Evolutionary conservation across 805 yeast species (phyloP), one percentile per base, ranked within the genome.

Genomic region (Sugiyamaella americana): DNA sequence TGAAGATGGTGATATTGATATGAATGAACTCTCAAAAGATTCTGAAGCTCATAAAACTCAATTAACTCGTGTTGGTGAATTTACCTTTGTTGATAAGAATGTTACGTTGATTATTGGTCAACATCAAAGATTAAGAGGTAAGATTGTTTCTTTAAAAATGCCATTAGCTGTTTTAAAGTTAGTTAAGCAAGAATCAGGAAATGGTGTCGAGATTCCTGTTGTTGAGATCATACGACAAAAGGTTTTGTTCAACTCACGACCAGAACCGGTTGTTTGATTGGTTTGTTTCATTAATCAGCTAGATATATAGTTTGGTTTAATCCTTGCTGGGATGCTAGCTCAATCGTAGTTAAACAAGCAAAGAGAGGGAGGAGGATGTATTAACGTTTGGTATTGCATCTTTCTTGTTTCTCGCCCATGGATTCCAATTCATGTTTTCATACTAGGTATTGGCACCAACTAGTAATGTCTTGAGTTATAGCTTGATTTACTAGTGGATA

Each of bases 181-280:
- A 51, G 21, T 29, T 21, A 20, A 39, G n/a, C 32, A 13, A 26
- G 41, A 45, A 8, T 35, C 49, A 19, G 13, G 21, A 10, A 38
- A 32, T 6, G 13, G 38, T 13, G 43, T 47, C 21, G 46, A 30
- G n/a, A 48, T 51, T 11, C 55, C 56, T 16, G 43, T 55, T n/a
- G 19, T 55, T 5, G 59, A 54, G 42, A 43, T 55, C 11, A 48
- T 55, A 19, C 47, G 41, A 23, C 53, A 55, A 30, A 55, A 55
- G 44, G 34, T 55, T 2, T 34, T 52, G 36, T 55, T 55, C 41
- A 43, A 39, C 18, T 24, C 47, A 5, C 51, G 57, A 29, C 59
- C 59, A 2, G 59, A 55, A 41, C 59, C 59, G 1, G 43, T 55
- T 16, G 50, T 51, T 8, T 44, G n/a, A n/a, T n/a, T n/a, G n/a